phyloP scores from a whole-genome alignment of 306 rosid species.

The peach (Prunus persica) region DNA sequence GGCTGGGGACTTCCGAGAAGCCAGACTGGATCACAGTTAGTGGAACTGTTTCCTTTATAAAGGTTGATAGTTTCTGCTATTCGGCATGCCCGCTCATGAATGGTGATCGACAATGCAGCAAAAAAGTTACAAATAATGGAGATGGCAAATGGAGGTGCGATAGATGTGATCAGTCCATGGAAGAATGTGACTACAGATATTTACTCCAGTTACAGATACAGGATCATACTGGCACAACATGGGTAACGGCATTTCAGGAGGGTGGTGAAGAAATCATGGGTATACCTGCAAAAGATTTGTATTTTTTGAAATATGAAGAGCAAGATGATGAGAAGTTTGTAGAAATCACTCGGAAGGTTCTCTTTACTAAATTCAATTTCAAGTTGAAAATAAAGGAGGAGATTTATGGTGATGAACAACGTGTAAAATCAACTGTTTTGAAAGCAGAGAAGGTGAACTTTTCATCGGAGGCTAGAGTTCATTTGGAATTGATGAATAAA shows the following conservation, averaged over 20 bases:
- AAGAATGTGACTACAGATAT: conserved; percentile 78
- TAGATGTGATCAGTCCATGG: conserved; percentile 60
- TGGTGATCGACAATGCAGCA: conserved; percentile 79
- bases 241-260: conserved; percentile 97
- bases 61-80: conserved; percentile 78
- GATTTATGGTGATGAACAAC: conserved; percentile 76
- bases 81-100: conserved; percentile 78
- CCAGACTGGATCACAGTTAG: conserved; percentile 86
- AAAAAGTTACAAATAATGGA: conserved; percentile 80
- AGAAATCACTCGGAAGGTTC: conserved; percentile 60
- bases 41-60: conserved; percentile 62
- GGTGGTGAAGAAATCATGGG: conserved; percentile 89
- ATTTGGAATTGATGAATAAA: conserved; percentile 60
- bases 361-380: conserved; percentile 55
- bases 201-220: conserved; percentile 74
- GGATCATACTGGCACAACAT: conserved; percentile 77
- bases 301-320: conserved; percentile 58
- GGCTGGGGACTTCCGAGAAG: conserved; percentile 84
- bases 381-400: conserved; percentile 90
- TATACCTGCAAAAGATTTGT: conserved; percentile 64
- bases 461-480: conserved; percentile 42
- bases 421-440: conserved; percentile 73
- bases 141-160: conserved; percentile 95
- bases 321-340: conserved; percentile 66
- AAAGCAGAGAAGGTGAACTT: conserved; percentile 67